A percentile compares a stretch with the other conserved stretches of the same genome.
Evolutionary conservation across 2,329 filamentous ascomycete genomes (phyloP).

Genomic region (Botrytis medusae): DNA sequence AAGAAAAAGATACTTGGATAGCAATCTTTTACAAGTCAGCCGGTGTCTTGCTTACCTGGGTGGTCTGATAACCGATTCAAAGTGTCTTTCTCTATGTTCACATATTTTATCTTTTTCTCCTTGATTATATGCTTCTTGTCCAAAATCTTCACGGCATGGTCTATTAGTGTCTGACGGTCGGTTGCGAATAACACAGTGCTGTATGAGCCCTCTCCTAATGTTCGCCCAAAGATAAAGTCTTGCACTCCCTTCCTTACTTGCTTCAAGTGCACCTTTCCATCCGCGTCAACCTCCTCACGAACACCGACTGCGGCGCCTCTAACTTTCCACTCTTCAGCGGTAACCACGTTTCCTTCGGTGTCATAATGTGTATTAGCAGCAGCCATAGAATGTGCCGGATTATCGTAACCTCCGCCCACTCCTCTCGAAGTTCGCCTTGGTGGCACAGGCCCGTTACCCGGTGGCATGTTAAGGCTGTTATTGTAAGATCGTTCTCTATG

Average conservation of each 20-base stretch:
- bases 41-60: slow-evolving; percentile 52
- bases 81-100: slow-evolving; percentile 99
- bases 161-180: slow-evolving; percentile 88
- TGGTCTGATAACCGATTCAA: slow-evolving; percentile 94
- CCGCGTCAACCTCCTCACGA: slow-evolving; percentile 79
- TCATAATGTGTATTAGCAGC: slow-evolving; percentile 48
- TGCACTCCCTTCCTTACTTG: slow-evolving; percentile 96
- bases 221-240: slow-evolving; percentile 90
- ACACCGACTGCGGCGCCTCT: slow-evolving; percentile 84
- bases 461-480: slow-evolving; percentile 51
- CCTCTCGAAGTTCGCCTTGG: slow-evolving; percentile 76
- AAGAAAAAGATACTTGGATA: neutral
- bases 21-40: neutral
- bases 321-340: slow-evolving; percentile 94
- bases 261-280: slow-evolving; percentile 76
- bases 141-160: slow-evolving; percentile 97
- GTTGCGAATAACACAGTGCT: slow-evolving; percentile 92
- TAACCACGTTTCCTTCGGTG: slow-evolving; percentile 55
- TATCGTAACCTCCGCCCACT: slow-evolving; percentile 57
- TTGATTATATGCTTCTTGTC: slow-evolving; percentile 99
- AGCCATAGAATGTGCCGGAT: slow-evolving; percentile 30
- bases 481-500: slow-evolving; percentile 69
- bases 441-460: slow-evolving; percentile 63
- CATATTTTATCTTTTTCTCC: slow-evolving; percentile 99
- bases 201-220: slow-evolving; percentile 94